A percentile compares a stretch with the other conserved stretches of the same genome.
Evolutionary conservation across 78 protist species (phyloP).

Genomic region (Anaeramoeba flamelloides): DNA sequence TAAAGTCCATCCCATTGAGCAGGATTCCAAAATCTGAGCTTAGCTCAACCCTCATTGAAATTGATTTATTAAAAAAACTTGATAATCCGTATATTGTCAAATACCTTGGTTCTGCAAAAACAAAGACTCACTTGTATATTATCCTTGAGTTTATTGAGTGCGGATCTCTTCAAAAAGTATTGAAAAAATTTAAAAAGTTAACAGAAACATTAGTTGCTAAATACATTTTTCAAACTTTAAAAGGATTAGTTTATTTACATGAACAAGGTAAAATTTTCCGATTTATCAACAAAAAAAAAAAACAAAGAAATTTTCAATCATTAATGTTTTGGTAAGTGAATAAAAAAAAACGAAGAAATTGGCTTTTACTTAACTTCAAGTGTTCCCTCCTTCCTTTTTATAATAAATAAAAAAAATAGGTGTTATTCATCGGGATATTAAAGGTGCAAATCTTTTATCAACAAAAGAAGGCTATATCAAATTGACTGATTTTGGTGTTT

Average conservation of each 20-base stretch:
- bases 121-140: slow-evolving; percentile 50
- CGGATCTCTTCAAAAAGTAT: slow-evolving; percentile 63
- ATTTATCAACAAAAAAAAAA: no score
- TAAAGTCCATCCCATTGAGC: slow-evolving; percentile 48
- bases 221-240: slow-evolving; percentile 50
- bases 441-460: slow-evolving; percentile 14
- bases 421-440: slow-evolving; percentile 18
- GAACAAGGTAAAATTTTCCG: no score
- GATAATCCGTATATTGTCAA: slow-evolving; percentile 58
- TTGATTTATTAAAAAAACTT: slow-evolving; percentile 50
- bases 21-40: slow-evolving; percentile 36
- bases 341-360: no score
- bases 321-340: no score
- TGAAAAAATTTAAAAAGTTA: slow-evolving; percentile 56
- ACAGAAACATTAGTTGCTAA: slow-evolving; percentile 59
- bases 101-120: slow-evolving; percentile 27
- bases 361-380: no score
- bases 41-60: slow-evolving; percentile 39
- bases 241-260: slow-evolving; percentile 15
- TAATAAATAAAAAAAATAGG: no score
- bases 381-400: no score
- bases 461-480: slow-evolving; percentile 40
- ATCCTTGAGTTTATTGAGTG: slow-evolving; percentile 71
- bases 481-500: slow-evolving; percentile 84
- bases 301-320: no score